A percentile compares a stretch with the other conserved stretches of the same genome.
Conservation (phyloP, 1,284 basidiomycete genomes). For the Cryptococcus maquisensis region DNA sequence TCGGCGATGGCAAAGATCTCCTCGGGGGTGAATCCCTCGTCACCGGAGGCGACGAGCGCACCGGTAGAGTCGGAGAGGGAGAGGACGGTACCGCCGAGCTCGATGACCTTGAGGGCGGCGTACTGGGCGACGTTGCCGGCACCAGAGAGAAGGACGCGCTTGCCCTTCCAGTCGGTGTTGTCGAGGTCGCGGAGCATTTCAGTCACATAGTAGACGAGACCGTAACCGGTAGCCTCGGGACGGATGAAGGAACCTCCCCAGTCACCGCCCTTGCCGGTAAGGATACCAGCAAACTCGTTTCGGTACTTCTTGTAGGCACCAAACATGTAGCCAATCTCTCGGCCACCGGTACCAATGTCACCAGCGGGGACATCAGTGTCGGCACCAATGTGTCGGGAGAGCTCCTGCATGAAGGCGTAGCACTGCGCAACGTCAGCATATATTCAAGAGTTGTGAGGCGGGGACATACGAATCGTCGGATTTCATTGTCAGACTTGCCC, state of each 20-base stretch:
- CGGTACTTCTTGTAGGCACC: conserved; percentile 70
- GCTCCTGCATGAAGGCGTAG: conserved; percentile 67
- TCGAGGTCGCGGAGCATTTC: conserved; percentile 52
- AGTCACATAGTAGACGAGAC: conserved; percentile 72
- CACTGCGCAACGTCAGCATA: conserved; percentile 23
- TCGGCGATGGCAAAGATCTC: conserved; percentile 59
- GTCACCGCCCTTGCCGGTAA: conserved; percentile 70
- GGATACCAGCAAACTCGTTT: conserved; percentile 72
- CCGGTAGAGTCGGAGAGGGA: conserved; percentile 78
- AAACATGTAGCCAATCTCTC: conserved; percentile 68
- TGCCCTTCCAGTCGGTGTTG: conserved; percentile 54
- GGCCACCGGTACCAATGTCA: conserved; percentile 66
- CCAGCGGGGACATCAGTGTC: conserved; percentile 78
- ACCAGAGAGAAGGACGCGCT: conserved; percentile 67
- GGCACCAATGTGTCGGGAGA: conserved; percentile 64
- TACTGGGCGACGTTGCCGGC: conserved; percentile 71
- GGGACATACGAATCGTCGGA: conserved; percentile 60
- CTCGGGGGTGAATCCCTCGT: conserved; percentile 58
- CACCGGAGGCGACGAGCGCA: conserved; percentile 57
- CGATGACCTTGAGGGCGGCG: conserved; percentile 74
- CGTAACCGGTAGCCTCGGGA: conserved; percentile 70
- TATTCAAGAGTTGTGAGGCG: background rate
- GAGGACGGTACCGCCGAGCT: conserved; percentile 68
- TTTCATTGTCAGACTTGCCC: conserved; percentile 72
- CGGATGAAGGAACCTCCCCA: conserved; percentile 72